Percentiles rank a stretch among this genome's conserved stretches.
Conservation (phyloP, 2,329 filamentous ascomycete genomes). For the Ascochyta pisi region DNA sequence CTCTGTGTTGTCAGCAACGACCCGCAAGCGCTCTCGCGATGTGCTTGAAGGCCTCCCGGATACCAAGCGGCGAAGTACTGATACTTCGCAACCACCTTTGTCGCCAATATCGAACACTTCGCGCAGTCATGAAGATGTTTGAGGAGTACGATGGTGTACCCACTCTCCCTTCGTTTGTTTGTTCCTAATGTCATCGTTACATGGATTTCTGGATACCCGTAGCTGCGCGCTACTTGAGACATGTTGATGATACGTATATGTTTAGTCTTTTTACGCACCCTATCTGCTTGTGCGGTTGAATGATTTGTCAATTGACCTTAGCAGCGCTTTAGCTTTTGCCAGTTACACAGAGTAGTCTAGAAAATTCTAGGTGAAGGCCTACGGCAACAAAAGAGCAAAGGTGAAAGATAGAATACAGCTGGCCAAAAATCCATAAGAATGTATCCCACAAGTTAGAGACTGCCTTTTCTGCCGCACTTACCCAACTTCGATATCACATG, state of each 20-base stretch:
- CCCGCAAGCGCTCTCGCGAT: constrained; percentile 29
- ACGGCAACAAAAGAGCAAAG: no score
- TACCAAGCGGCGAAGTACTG: constrained; percentile 30
- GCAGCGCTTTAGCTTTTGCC: no score
- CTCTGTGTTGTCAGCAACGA: constrained; percentile 10
- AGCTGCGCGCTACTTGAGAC: constrained; percentile 6
- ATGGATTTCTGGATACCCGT: constrained; percentile 14
- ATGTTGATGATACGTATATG: not conserved
- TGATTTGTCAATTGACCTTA: not conserved
- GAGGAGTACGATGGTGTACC: no score
- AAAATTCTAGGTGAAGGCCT: no score
- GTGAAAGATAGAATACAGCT: no score
- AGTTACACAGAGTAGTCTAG: no score
- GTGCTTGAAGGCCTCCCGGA: constrained; percentile 21
- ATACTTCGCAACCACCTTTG: constrained; percentile 29
- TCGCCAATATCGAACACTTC: constrained; percentile 38
- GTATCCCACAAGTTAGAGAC: no score
- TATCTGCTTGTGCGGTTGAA: not conserved
- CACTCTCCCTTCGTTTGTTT: not conserved
- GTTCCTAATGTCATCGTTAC: not conserved
- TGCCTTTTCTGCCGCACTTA: not conserved
- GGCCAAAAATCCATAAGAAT: no score
- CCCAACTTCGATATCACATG: not conserved
- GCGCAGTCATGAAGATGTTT: constrained; percentile 1
- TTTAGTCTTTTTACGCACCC: not conserved